A percentile compares a stretch with the other conserved stretches of the same genome.
These are phyloP conservation scores for Plasmodium gallinaceum DNA, from an alignment of 169 alveolate species.

Conservation along the genomic window DNA sequence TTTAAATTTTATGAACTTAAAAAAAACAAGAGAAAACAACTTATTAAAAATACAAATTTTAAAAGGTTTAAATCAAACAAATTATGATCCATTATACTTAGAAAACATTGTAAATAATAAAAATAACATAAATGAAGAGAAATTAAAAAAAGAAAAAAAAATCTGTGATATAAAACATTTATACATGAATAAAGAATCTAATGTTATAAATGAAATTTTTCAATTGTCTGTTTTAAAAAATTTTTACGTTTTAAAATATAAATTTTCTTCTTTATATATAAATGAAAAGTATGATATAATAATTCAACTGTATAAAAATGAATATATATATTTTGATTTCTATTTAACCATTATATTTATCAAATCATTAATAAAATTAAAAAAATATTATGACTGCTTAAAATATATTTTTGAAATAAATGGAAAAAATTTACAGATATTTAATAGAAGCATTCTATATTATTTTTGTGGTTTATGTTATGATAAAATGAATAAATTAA, in stretches of 20 bases:
- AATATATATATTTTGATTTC: constrained; percentile 25
- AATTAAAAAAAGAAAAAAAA: constrained; percentile 9
- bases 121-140: not conserved
- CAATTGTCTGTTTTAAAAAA: not conserved
- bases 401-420: constrained; percentile 17
- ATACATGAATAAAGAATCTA: not conserved
- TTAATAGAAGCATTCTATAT: not conserved
- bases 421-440: not conserved
- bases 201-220: not conserved
- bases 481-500: constrained; percentile 25
- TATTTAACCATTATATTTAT: constrained; percentile 25
- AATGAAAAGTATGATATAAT: constrained; percentile 9
- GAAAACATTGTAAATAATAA: constrained; percentile 25
- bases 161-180: not conserved
- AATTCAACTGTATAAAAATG: constrained; percentile 11
- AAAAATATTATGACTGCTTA: constrained; percentile 26
- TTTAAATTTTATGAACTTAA: constrained; percentile 18
- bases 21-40: constrained; percentile 21
- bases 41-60: constrained; percentile 34
- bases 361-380: constrained; percentile 37
- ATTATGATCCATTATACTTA: constrained; percentile 38
- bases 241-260: not conserved
- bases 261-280: constrained; percentile 30
- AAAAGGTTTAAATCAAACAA: constrained; percentile 39
- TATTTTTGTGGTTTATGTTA: constrained; percentile 23